Base-by-base conservation (phyloP, 768 basidiomycete genomes). In the Chalciporus piperatus region DNA sequence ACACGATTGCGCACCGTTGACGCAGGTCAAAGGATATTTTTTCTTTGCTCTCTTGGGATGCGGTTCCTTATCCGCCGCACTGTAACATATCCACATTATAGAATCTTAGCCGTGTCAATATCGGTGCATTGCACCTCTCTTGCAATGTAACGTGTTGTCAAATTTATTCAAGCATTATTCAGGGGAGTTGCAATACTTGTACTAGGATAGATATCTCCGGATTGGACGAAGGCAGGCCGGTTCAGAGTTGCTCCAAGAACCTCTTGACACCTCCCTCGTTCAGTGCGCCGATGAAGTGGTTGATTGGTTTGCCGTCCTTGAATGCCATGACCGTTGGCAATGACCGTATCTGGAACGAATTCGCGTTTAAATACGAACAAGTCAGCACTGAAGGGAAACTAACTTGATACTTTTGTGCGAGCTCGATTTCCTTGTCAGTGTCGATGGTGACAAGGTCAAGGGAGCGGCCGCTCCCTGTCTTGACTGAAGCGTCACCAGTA, bases 291-390 rank as follows among this genome's bases (percentile, higher is more conserved):
- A 82, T 72, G 59, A 92, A 92, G 42, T 82, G 73, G 41, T 69
- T 69, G n/a, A 84, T 72, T 1, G 69, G 72, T 56, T 79, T 60
- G 16, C 87, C 89, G 43, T 84, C 76, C 50, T 74, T 78, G 72
- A 91, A 91, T 4, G 87, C 89, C 51, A 88, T 72, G 27, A 92
- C 87, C 0, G 89, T 92, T 3, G 89, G 89, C n/a, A 92, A 68
- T 14, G 86, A 77, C n/a, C 74, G 70, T 53, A 92, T 74, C 90
- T 92, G 56, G 13, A 20, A 51, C 12, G 25, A 25, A 28, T 23
- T n/a, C 22, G 49, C 11, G 14, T 39, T 13, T 22, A 48, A 33
- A 39, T 32, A 44, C 25, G 27, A 17, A 39, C 28, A 3, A 12
- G 12, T 30, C 33, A 23, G 33, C 10, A 13, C 30, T 7, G 19